phyloP scores from a whole-genome alignment of 495 filamentous ascomycete species.

The Ascobolus immersus region DNA sequence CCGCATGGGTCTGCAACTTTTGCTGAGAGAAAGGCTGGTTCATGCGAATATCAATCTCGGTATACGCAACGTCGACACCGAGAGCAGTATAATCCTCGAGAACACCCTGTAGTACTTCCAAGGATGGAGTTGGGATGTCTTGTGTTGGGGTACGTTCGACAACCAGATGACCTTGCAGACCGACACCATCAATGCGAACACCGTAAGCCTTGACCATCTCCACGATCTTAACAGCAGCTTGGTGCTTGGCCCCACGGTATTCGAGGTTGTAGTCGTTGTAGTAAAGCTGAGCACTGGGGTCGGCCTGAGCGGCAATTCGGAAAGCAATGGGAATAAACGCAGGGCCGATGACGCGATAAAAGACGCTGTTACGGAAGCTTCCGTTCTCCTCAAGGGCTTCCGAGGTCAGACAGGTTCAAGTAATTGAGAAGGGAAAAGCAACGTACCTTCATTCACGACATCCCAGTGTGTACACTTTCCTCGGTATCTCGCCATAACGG shows the following conservation, averaged over 20 bases:
- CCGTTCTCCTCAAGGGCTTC: conserved; percentile 44
- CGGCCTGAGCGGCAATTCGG: conserved; percentile 24
- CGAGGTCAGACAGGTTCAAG: no score
- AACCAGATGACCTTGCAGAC: conserved; percentile 36
- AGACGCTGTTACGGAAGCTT: conserved; percentile 27
- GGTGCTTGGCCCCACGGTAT: conserved; percentile 23
- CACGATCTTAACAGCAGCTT: conserved; percentile 25
- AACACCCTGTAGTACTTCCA: no score
- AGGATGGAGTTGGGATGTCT: no score
- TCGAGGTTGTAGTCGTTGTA: conserved; percentile 51
- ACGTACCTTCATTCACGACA: conserved; percentile 39
- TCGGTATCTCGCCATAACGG: conserved; percentile 28
- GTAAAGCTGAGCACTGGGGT: conserved; percentile 36
- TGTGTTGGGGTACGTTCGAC: conserved; percentile 25
- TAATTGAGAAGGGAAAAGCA: not conserved
- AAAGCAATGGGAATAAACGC: conserved; percentile 35
- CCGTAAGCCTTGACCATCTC: conserved; percentile 26
- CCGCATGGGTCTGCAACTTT: no score
- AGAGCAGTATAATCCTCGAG: no score
- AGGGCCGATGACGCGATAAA: conserved; percentile 30
- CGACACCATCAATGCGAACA: conserved; percentile 37
- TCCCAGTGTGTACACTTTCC: conserved; percentile 31
- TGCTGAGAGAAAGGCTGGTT: no score
- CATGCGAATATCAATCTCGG: conserved; percentile 36
- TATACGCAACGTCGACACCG: conserved; percentile 35